phyloP scores from a whole-genome alignment of 371 early-diverging fungal species.

The Rhizomucor miehei region DNA sequence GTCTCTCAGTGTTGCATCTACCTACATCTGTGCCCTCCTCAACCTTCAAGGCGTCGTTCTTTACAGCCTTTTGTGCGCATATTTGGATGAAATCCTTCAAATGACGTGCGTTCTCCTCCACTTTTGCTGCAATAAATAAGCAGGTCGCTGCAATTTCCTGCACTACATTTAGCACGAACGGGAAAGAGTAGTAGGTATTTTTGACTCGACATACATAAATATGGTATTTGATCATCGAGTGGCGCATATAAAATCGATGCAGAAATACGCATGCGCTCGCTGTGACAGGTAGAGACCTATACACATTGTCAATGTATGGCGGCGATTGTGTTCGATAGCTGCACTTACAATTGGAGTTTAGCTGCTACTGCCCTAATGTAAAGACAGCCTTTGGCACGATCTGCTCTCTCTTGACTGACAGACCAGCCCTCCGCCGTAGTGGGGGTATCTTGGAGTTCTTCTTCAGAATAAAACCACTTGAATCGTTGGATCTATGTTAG shows the following conservation, averaged over 20 bases:
- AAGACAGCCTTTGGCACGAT: slow-evolving; percentile 62
- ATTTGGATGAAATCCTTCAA: slow-evolving; percentile 56
- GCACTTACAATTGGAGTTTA: slow-evolving; percentile 55
- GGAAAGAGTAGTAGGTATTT: background rate
- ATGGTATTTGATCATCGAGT: slow-evolving; percentile 61
- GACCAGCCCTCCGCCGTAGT: slow-evolving; percentile 50
- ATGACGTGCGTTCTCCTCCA: slow-evolving; percentile 73
- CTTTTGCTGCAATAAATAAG: slow-evolving; percentile 75
- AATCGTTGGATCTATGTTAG: background rate
- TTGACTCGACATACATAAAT: slow-evolving; percentile 57
- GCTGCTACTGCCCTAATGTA: slow-evolving; percentile 66
- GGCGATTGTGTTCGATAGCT: background rate
- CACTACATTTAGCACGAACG: background rate
- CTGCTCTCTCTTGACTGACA: slow-evolving; percentile 50
- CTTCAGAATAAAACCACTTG: slow-evolving; percentile 71
- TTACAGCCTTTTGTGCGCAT: slow-evolving; percentile 59
- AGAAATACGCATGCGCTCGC: slow-evolving; percentile 73
- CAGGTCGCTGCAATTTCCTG: slow-evolving; percentile 79
- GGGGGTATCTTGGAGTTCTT: slow-evolving; percentile 65
- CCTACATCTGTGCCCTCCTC: slow-evolving; percentile 41
- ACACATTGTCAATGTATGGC: background rate
- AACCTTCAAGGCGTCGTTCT: slow-evolving; percentile 50
- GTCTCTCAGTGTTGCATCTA: too few relatives aligned
- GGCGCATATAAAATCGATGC: slow-evolving; percentile 81
- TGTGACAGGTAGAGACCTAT: slow-evolving; percentile 62